These are phyloP conservation scores for Umbelopsis vinacea DNA, from an alignment of 192 early-diverging fungal genomes.

Conservation along the genomic window DNA sequence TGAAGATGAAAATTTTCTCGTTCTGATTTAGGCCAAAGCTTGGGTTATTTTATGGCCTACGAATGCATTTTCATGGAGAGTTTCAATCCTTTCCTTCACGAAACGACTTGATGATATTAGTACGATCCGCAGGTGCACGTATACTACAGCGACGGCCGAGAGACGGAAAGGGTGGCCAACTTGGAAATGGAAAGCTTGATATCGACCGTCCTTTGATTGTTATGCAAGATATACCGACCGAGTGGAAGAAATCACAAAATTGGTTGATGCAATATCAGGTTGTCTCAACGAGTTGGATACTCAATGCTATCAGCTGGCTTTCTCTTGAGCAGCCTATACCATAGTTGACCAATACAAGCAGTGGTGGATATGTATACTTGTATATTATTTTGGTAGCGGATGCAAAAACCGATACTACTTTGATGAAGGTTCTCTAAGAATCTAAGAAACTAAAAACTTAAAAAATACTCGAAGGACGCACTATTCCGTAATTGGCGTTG, in stretches of 20 bases:
- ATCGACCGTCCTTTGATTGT: not conserved
- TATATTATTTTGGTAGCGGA: not conserved
- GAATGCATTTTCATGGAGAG: conserved; percentile 1
- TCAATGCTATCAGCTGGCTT: conserved; percentile 3
- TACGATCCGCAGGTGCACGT: not conserved
- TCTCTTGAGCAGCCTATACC: conserved; percentile 1
- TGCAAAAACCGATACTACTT: not conserved
- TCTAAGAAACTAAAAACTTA: not conserved
- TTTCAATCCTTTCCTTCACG: not conserved
- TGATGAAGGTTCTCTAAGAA: not conserved
- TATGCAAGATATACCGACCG: not conserved
- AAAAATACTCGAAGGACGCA: not conserved
- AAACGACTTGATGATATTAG: not conserved
- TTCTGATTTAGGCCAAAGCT: not conserved
- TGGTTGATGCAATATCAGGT: not conserved
- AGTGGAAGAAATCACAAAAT: conserved; percentile 8
- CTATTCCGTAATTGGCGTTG: conserved; percentile 54
- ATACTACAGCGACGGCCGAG: not conserved
- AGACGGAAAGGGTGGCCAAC: not conserved
- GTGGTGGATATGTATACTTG: not conserved
- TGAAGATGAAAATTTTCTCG: not conserved
- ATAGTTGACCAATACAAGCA: not conserved
- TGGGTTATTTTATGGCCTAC: not conserved
- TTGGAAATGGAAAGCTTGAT: not conserved
- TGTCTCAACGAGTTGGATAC: conserved; percentile 6